Evolutionary conservation across 192 early-diverging fungal species (phyloP).

Genomic region (Rhizoclosmatium globosum): DNA sequence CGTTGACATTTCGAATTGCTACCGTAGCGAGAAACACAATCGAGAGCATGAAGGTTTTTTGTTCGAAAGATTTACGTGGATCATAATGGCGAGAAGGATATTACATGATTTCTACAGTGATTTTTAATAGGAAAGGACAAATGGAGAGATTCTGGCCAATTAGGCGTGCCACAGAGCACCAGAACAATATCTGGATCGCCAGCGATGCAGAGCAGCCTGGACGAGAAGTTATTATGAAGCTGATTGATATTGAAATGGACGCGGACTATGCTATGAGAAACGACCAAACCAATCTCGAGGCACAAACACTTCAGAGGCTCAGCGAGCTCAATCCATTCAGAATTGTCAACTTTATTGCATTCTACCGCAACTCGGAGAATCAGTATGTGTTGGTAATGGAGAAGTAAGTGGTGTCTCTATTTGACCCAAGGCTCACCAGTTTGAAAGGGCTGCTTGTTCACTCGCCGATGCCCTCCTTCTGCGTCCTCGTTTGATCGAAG

Average conservation of each 20-base stretch:
- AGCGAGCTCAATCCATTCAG: conserved; percentile 28
- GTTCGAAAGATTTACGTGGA: too few relatives aligned
- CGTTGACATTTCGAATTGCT: not conserved
- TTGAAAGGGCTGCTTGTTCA: conserved; percentile 20
- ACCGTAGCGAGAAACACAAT: too few relatives aligned
- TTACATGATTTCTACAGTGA: too few relatives aligned
- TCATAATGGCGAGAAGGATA: too few relatives aligned
- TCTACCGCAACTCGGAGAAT: conserved; percentile 21
- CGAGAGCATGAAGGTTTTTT: too few relatives aligned
- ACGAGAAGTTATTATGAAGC: conserved; percentile 31
- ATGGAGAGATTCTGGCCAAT: conserved; percentile 29
- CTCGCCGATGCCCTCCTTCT: conserved; percentile 9
- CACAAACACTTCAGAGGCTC: conserved; percentile 6
- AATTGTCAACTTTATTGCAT: conserved; percentile 23
- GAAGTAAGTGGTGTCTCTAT: conserved; percentile 13
- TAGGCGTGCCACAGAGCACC: not conserved
- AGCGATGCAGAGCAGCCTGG: not conserved
- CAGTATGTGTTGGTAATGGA: conserved; percentile 28
- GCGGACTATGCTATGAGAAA: conserved; percentile 5
- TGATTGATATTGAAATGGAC: conserved; percentile 10
- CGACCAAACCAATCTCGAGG: conserved; percentile 31
- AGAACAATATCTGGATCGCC: conserved; percentile 20
- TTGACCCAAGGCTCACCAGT: not conserved
- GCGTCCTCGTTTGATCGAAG: conserved; percentile 17
- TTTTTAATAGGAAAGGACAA: not conserved